phyloP scores from a whole-genome alignment of 306 rosid genomes.

The Cicer cuneatum region DNA sequence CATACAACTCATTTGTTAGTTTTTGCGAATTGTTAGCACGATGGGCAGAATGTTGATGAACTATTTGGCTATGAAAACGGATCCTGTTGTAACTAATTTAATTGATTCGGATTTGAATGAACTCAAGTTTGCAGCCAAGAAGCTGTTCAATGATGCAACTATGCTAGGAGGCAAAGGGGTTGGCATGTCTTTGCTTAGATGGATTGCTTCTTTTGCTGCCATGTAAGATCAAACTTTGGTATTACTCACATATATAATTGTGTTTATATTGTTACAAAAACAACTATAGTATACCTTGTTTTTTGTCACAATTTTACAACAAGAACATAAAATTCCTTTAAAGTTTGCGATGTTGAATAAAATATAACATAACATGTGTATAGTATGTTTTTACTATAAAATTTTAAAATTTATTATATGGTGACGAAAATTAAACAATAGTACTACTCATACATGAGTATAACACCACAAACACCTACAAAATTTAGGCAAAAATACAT shows the following conservation, averaged over 20 bases:
- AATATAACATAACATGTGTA: no score
- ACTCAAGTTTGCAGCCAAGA: slow-evolving; percentile 50
- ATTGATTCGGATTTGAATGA: slow-evolving; percentile 62
- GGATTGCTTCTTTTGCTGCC: slow-evolving; percentile 76
- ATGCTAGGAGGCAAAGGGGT: slow-evolving; percentile 57
- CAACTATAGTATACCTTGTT: no score
- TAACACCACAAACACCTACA: no score
- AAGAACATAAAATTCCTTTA: no score
- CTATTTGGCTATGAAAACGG: slow-evolving; percentile 58
- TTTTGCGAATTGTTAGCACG: background rate
- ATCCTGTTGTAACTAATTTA: slow-evolving; percentile 39
- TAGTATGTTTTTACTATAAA: no score
- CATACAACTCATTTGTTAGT: background rate
- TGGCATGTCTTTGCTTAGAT: slow-evolving; percentile 56
- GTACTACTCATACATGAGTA: no score
- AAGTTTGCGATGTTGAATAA: no score
- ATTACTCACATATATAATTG: background rate
- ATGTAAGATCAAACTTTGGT: slow-evolving; percentile 51
- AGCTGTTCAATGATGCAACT: slow-evolving; percentile 59
- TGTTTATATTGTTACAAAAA: no score
- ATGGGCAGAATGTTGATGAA: slow-evolving; percentile 45
- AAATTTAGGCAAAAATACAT: no score
- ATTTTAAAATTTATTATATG: no score
- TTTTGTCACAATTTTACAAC: no score
- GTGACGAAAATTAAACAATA: no score